A percentile compares a stretch with the other conserved stretches of the same genome.
These are phyloP conservation scores for Rubus parviflorus DNA, from an alignment of 306 rosid species.

Conservation along the genomic window DNA sequence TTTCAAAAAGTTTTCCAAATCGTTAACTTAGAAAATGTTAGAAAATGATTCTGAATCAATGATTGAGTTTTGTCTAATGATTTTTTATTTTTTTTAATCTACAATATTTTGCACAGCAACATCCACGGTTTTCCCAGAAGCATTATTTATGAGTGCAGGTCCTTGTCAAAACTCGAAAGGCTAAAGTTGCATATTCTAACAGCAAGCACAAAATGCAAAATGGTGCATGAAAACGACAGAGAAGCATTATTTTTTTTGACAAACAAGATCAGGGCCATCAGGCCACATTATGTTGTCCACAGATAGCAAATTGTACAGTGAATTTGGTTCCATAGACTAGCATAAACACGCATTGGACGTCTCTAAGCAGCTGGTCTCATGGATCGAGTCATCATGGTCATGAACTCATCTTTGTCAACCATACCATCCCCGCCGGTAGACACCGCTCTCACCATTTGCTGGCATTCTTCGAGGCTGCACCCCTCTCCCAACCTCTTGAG, in stretches of 20 bases:
- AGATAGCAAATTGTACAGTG: background rate
- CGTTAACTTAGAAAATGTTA: no score
- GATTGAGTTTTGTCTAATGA: no score
- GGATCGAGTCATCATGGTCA: constrained; percentile 72
- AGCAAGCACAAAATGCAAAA: background rate
- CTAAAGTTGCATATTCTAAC: no score
- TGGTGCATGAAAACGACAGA: background rate
- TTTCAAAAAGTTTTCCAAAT: no score
- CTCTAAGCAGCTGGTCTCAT: constrained; percentile 6
- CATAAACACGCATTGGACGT: background rate
- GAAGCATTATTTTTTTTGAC: background rate
- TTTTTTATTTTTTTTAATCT: no score
- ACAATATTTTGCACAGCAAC: no score
- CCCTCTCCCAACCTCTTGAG: constrained; percentile 65
- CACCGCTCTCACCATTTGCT: constrained; percentile 68
- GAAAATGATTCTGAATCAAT: no score
- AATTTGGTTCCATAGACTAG: background rate
- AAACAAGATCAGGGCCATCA: background rate
- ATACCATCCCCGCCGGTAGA: constrained; percentile 77
- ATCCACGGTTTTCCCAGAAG: no score
- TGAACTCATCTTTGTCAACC: constrained; percentile 80
- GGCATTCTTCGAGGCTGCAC: constrained; percentile 71
- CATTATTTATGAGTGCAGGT: no score
- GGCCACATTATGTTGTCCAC: background rate
- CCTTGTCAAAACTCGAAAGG: no score